Conservation (phyloP, 129 eudicot genomes). For the Helianthus tuberosus region DNA sequence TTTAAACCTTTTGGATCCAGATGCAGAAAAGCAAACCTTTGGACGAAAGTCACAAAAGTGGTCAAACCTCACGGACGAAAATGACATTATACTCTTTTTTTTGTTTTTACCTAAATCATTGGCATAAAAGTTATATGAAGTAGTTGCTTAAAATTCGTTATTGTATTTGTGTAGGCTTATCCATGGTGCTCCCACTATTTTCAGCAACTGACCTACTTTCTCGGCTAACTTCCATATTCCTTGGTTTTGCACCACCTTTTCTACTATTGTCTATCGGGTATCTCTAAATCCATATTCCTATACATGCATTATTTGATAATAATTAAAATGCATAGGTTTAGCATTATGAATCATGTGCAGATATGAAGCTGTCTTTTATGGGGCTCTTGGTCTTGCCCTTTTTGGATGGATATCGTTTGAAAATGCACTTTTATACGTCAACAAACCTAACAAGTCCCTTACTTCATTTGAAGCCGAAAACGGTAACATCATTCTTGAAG, state of each 20-base stretch:
- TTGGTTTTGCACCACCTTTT: conserved; percentile 98
- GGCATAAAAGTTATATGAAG: background rate
- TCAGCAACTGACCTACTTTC: conserved; percentile 82
- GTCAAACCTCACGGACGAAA: no score
- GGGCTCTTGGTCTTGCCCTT: conserved; percentile 86
- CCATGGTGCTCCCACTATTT: conserved; percentile 85
- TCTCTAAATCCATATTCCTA: background rate
- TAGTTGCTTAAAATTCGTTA: background rate
- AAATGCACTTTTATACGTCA: conserved; percentile 57
- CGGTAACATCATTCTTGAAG: conserved; percentile 46
- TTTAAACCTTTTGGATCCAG: no score
- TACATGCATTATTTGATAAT: background rate
- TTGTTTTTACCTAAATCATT: no score
- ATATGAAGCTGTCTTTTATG: conserved; percentile 94
- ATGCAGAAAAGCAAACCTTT: no score
- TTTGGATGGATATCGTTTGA: conserved; percentile 93
- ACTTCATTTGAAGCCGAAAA: conserved; percentile 44
- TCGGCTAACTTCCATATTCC: conserved; percentile 80
- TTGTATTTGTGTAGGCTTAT: conserved; percentile 50
- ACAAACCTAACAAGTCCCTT: conserved; percentile 45
- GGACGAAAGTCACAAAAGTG: no score
- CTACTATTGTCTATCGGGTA: conserved; percentile 92
- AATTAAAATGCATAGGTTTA: background rate
- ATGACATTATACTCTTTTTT: no score
- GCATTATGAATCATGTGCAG: conserved; percentile 41